phyloP scores from a whole-genome alignment of 1,284 basidiomycete genomes.

The Ceratobasidium sp. region DNA sequence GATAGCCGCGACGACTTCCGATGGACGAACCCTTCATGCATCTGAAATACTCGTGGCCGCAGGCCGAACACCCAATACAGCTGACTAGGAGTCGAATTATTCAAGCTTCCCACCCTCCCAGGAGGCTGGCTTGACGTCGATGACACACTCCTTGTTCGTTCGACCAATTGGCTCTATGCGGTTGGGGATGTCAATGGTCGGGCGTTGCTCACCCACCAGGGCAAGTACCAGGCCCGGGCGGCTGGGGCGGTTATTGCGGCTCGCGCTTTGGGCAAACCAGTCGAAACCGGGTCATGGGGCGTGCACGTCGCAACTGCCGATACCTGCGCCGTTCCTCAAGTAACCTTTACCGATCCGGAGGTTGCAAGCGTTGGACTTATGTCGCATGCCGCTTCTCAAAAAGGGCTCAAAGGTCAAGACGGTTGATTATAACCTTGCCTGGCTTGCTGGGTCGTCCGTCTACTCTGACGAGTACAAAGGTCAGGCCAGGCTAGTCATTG shows the following conservation, averaged over 20 bases:
- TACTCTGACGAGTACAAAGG: conserved; percentile 34
- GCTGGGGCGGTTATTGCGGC: conserved; percentile 26
- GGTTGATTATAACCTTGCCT: conserved; percentile 27
- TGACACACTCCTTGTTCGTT: conserved; percentile 23
- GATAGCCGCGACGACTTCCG: not conserved
- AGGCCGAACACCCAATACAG: conserved; percentile 35
- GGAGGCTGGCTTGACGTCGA: conserved; percentile 36
- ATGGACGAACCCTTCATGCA: conserved; percentile 12
- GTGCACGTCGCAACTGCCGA: conserved; percentile 31
- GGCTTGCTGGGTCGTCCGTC: conserved; percentile 30
- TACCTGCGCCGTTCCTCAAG: conserved; percentile 23
- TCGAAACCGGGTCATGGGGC: conserved; percentile 24
- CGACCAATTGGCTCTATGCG: conserved; percentile 36
- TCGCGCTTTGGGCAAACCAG: conserved; percentile 23
- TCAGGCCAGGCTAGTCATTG: conserved; percentile 31
- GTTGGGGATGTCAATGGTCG: conserved; percentile 37
- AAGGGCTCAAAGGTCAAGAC: conserved; percentile 3
- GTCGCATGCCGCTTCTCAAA: conserved; percentile 1
- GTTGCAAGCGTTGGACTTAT: conserved; percentile 33
- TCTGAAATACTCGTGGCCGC: conserved; percentile 36
- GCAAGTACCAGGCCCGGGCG: conserved; percentile 38
- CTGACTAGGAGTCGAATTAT: conserved; percentile 18
- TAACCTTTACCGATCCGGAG: conserved; percentile 35
- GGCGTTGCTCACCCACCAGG: conserved; percentile 35
- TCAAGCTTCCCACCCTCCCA: conserved; percentile 14